Percentiles rank a stretch among this genome's conserved stretches.
Conservation (phyloP, 371 early-diverging fungal species). For the Mortierella sp. region DNA sequence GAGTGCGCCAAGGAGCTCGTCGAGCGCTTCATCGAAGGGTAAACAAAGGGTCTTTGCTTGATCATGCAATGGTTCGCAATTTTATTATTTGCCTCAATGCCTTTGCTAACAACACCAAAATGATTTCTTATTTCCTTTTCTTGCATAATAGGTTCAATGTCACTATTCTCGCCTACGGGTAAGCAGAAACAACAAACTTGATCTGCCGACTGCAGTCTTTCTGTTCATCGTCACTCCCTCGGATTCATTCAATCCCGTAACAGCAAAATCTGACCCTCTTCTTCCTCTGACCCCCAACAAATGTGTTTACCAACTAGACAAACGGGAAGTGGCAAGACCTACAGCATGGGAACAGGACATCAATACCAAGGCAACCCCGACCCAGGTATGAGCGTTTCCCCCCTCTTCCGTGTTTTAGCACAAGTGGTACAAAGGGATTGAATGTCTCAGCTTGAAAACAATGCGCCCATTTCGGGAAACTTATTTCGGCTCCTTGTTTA, state of each 20-base stretch:
- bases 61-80: background rate
- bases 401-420: background rate
- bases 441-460: background rate
- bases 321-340: conserved; percentile 90
- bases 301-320: conserved; percentile 37
- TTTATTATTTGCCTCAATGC: background rate
- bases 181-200: conserved; percentile 56
- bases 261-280: background rate
- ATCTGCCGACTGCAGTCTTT: conserved; percentile 6
- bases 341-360: conserved; percentile 90
- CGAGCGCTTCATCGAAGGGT: conserved; percentile 93
- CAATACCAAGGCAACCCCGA: conserved; percentile 55
- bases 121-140: conserved; percentile 16
- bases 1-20: conserved; percentile 78
- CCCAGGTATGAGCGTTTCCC: conserved; percentile 29
- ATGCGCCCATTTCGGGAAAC: conserved; percentile 5
- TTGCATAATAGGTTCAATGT: conserved; percentile 77
- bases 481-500: background rate
- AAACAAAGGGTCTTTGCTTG: conserved; percentile 20
- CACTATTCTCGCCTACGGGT: conserved; percentile 97
- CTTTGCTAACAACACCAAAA: background rate
- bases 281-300: background rate
- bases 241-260: too few species aligned
- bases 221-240: conserved; percentile 16
- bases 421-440: background rate